Evolutionary conservation across 2,329 filamentous ascomycete species (phyloP).

Genomic region (Penicillium sp.): DNA sequence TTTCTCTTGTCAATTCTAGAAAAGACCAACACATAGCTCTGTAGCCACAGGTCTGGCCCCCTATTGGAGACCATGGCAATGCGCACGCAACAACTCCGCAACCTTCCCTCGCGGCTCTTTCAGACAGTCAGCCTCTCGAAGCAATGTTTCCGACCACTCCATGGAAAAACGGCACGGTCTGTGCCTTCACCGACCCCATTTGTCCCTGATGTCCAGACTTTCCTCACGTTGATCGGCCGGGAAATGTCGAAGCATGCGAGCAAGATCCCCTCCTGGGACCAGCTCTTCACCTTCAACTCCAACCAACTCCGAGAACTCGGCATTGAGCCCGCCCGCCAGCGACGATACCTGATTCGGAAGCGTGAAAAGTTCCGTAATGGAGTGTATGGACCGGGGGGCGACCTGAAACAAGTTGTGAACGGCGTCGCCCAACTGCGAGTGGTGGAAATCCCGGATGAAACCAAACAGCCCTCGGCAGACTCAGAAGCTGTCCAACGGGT

Average conservation of each 20-base stretch:
- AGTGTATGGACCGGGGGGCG: constrained; percentile 76
- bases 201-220: constrained; percentile 79
- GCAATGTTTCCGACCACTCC: constrained; percentile 42
- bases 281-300: constrained; percentile 79
- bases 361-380: constrained; percentile 79
- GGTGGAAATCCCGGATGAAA: constrained; percentile 53
- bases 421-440: constrained; percentile 60
- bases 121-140: constrained; percentile 25
- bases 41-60: not conserved
- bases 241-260: constrained; percentile 75
- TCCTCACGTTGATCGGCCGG: constrained; percentile 88
- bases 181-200: constrained; percentile 76
- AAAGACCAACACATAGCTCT: not conserved
- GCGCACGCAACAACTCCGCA: constrained; percentile 27
- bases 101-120: constrained; percentile 27
- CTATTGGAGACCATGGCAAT: constrained; percentile 28
- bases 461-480: constrained; percentile 27
- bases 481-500: constrained; percentile 17
- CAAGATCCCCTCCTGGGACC: constrained; percentile 89
- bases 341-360: constrained; percentile 85
- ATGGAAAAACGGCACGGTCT: constrained; percentile 42
- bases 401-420: constrained; percentile 70
- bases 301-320: constrained; percentile 77
- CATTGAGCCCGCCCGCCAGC: constrained; percentile 77
- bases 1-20: not conserved